Evolutionary conservation across 2,329 filamentous ascomycete genomes (phyloP).

Genomic region (Mariannaea sp.): DNA sequence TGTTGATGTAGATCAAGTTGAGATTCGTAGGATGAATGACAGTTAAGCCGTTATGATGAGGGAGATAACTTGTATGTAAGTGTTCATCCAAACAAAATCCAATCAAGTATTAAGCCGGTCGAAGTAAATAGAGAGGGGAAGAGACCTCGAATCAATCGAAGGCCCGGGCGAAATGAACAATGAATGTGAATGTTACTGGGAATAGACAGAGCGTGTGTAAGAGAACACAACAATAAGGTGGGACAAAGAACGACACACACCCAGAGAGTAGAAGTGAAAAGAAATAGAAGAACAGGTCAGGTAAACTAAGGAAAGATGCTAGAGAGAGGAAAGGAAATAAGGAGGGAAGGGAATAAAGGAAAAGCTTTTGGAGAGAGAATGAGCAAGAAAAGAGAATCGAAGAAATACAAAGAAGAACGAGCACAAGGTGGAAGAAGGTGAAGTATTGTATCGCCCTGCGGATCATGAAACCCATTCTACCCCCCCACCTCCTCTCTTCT

Average conservation of each 20-base stretch:
- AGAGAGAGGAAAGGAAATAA: constrained; percentile 14
- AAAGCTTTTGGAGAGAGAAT: constrained; percentile 19
- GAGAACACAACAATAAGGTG: constrained; percentile 3
- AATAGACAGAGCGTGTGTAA: constrained; percentile 17
- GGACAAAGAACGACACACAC: constrained; percentile 10
- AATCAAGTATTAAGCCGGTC: constrained; percentile 7
- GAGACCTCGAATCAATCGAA: constrained; percentile 20
- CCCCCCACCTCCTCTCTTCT: too few species aligned
- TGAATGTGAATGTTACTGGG: constrained; percentile 27
- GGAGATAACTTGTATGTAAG: constrained; percentile 4
- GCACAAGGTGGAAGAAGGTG: constrained; percentile 17
- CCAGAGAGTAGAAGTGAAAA: not conserved
- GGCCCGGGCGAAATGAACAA: constrained; percentile 16
- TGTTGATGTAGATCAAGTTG: constrained; percentile 6
- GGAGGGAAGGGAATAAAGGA: constrained; percentile 18
- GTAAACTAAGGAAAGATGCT: not conserved
- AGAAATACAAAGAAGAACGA: constrained; percentile 13
- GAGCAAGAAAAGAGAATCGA: constrained; percentile 11
- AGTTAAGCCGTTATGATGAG: not conserved
- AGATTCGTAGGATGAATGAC: constrained; percentile 4
- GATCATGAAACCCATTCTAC: too few species aligned
- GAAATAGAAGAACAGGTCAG: constrained; percentile 9
- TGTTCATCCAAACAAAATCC: not conserved
- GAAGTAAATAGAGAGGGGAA: not conserved
- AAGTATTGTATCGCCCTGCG: constrained; percentile 14